Evolutionary conservation across 352 stramenopile genomes (phyloP).

Genomic region (Phytophthora sp.): DNA sequence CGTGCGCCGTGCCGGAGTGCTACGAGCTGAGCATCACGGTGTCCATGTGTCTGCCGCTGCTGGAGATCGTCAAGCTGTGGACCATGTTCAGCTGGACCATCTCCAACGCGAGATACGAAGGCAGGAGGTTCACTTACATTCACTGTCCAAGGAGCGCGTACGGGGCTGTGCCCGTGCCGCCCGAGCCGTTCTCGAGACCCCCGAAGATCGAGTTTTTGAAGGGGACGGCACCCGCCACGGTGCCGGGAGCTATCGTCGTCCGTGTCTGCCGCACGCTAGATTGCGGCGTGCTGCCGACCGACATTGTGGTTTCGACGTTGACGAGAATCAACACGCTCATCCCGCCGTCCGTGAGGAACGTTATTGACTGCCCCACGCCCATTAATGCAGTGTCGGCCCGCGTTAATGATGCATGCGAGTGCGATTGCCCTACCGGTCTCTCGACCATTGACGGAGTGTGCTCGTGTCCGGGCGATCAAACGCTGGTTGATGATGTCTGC

Average conservation of each 20-base stretch:
- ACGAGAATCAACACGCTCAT: not conserved
- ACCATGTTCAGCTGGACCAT: constrained; percentile 1
- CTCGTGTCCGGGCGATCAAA: not conserved
- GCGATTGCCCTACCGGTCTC: not conserved
- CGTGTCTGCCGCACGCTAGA: not conserved
- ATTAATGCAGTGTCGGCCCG: not conserved
- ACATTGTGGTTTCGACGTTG: constrained; percentile 5
- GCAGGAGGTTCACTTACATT: not conserved
- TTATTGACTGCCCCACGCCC: constrained; percentile 8
- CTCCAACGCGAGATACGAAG: constrained; percentile 6
- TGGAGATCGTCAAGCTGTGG: not conserved
- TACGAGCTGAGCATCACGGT: constrained; percentile 2
- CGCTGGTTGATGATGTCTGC: not conserved
- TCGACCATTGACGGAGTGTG: not conserved
- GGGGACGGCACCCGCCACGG: not conserved
- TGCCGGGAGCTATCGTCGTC: not conserved
- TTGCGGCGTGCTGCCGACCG: not conserved
- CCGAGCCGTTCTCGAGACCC: not conserved
- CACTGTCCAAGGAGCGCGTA: not conserved
- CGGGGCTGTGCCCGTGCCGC: not conserved
- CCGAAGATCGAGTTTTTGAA: constrained; percentile 1
- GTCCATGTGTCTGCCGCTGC: not conserved
- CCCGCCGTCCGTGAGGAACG: not conserved
- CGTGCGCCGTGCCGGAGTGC: not conserved
- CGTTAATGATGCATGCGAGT: not conserved